phyloP scores from a whole-genome alignment of 2,329 filamentous ascomycete species.

The Exophiala oligosperma region DNA sequence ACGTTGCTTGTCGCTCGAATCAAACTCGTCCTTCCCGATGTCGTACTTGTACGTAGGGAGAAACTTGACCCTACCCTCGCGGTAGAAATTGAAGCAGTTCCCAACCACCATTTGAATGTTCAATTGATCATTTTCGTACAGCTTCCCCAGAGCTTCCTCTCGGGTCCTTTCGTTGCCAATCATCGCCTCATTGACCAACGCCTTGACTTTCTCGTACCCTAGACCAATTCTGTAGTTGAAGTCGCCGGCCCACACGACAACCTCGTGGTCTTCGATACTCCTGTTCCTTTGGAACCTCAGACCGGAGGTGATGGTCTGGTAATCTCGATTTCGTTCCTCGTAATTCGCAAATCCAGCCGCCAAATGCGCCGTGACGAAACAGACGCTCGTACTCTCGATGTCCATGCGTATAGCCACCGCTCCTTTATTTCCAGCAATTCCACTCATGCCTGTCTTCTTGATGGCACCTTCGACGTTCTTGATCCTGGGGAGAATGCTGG shows the following conservation, averaged over 20 bases:
- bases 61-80: conserved; percentile 84
- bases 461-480: conserved; percentile 96
- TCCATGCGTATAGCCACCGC: conserved; percentile 96
- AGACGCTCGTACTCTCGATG: conserved; percentile 87
- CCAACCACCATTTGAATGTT: conserved; percentile 97
- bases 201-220: conserved; percentile 72
- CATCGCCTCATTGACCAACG: conserved; percentile 70
- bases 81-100: conserved; percentile 85
- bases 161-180: conserved; percentile 84
- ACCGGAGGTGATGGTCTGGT: conserved; percentile 82
- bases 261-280: conserved; percentile 86
- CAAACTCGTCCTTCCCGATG: conserved; percentile 82
- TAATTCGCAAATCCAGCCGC: conserved; percentile 96
- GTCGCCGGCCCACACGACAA: conserved; percentile 92
- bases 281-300: conserved; percentile 88
- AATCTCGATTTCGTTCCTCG: conserved; percentile 92
- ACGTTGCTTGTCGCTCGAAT: conserved; percentile 87
- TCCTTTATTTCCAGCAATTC: conserved; percentile 97
- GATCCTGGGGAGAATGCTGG: conserved; percentile 73
- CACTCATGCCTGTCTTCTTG: conserved; percentile 89
- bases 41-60: conserved; percentile 96
- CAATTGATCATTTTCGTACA: conserved; percentile 54
- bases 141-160: conserved; percentile 32
- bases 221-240: conserved; percentile 98
- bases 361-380: conserved; percentile 94